Evolutionary conservation across 2,329 filamentous ascomycete species (phyloP), one percentile per base, ranked within the genome.

Genomic region (Stachybotrys echinatus): DNA sequence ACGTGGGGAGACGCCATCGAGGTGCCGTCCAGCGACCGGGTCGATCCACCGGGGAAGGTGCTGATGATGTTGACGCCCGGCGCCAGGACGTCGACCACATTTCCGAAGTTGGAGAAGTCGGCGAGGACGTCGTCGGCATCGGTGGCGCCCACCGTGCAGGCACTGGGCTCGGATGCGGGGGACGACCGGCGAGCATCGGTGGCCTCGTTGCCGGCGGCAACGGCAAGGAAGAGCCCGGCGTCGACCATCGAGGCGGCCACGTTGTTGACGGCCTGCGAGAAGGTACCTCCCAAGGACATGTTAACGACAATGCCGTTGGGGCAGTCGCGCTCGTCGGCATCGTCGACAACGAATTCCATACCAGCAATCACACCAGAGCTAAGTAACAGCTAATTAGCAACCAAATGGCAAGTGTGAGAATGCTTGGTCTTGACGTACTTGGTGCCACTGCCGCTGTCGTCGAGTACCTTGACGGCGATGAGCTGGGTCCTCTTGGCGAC

Each of bases 391-490:
- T 23, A 5, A 34, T 46, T 46, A 46, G 44, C 19, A 14, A 37
- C 17, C 14, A 34, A n/a, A 14, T 6, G 21, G 20, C n/a, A 3
- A 12, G 19, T n/a, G 10, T 14, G 18, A 4, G 12, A 6, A 6
- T 19, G 18, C 12, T 4, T 8, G 38, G n/a, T n/a, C 10, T 12
- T 23, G n/a, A 46, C 44, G 23, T 37, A 46, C 44, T 46, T 46
- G 44, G 23, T 31, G 22, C 65, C 65, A 5, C 48, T 48, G 34
- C 66, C 66, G 12, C 57, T 19, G 39, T 53, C 73, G 51, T 73
- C 73, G 19, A 82, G 70, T 7, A 85, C 81, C 72, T 85, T 85
- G 66, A 85, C 80, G 37, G 74, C 79, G 48, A 83, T 65, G 42
- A 83, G 65, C 49, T 70, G 66, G 23, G 52, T 58, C 53, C 62